A percentile compares a stretch with the other conserved stretches of the same genome.
Conservation (phyloP, 2,329 filamentous ascomycete species). For the Xylaria sp. region DNA sequence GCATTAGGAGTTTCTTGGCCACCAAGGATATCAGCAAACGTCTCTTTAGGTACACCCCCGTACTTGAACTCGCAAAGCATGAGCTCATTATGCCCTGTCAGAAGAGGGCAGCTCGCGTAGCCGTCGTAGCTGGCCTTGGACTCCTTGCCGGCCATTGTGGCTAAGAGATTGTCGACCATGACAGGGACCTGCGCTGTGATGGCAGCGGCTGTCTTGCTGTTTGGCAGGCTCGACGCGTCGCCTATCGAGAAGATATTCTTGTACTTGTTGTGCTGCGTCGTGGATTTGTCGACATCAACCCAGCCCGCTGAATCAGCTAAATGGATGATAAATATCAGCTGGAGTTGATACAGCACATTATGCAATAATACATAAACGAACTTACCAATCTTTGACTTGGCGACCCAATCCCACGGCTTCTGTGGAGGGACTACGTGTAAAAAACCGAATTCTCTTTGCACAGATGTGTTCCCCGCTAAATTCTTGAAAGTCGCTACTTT, state of each 20-base stretch:
- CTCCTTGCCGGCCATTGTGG: constrained; percentile 50
- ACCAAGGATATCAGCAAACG: constrained; percentile 50
- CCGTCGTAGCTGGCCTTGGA: constrained; percentile 53
- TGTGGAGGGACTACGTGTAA: constrained; percentile 52
- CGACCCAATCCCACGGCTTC: constrained; percentile 49
- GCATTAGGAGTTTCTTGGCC: constrained; percentile 54
- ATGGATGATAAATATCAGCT: constrained; percentile 61
- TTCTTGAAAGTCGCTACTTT: constrained; percentile 51
- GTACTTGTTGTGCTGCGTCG: constrained; percentile 50
- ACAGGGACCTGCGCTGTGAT: constrained; percentile 57
- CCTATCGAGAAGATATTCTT: constrained; percentile 54
- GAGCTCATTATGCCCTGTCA: constrained; percentile 57
- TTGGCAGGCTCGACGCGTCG: constrained; percentile 53
- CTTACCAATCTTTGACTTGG: constrained; percentile 52
- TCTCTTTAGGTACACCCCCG: constrained; percentile 57
- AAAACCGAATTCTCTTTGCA: constrained; percentile 50
- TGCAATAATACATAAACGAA: not conserved
- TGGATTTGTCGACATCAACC: constrained; percentile 50
- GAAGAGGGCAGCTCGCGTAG: constrained; percentile 58
- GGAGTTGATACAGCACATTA: not conserved
- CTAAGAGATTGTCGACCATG: constrained; percentile 54
- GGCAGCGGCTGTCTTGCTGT: constrained; percentile 58
- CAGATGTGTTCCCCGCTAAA: constrained; percentile 47
- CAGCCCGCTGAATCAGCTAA: constrained; percentile 53
- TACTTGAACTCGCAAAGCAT: constrained; percentile 61